Conservation (phyloP, 2,329 filamentous ascomycete genomes). For the Aureobasidium sp. region DNA sequence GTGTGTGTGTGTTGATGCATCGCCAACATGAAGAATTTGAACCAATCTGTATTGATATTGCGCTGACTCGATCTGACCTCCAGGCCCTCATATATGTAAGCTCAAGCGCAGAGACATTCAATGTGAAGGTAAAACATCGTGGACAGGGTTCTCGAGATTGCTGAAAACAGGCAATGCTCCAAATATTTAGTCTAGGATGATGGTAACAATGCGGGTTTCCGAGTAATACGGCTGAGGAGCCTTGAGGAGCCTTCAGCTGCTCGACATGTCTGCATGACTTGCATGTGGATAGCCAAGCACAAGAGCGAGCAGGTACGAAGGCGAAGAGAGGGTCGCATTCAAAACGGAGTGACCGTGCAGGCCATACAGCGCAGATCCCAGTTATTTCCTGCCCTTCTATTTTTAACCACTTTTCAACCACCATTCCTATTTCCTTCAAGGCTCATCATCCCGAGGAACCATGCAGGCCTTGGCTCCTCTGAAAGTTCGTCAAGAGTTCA, state of each 20-base stretch:
- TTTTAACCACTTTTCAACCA: neutral
- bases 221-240: neutral
- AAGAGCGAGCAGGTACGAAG: neutral
- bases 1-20: too few species aligned
- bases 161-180: neutral
- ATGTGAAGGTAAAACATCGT: neutral
- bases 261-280: neutral
- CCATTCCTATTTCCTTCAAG: slow-evolving; percentile 2
- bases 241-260: too few species aligned
- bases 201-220: neutral
- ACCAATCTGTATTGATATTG: neutral
- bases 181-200: neutral
- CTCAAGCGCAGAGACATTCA: neutral
- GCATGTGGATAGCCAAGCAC: slow-evolving; percentile 6
- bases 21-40: too few species aligned
- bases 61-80: slow-evolving; percentile 7
- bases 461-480: neutral
- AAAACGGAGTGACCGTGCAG: too few species aligned
- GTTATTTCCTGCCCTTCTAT: neutral
- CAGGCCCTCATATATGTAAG: neutral
- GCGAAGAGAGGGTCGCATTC: neutral
- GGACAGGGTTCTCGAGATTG: neutral
- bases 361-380: slow-evolving; percentile 5
- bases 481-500: neutral
- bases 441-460: neutral